Evolutionary conservation across 345 rosid genomes (phyloP).

Genomic region (thale cress (Arabidopsis thaliana)): DNA sequence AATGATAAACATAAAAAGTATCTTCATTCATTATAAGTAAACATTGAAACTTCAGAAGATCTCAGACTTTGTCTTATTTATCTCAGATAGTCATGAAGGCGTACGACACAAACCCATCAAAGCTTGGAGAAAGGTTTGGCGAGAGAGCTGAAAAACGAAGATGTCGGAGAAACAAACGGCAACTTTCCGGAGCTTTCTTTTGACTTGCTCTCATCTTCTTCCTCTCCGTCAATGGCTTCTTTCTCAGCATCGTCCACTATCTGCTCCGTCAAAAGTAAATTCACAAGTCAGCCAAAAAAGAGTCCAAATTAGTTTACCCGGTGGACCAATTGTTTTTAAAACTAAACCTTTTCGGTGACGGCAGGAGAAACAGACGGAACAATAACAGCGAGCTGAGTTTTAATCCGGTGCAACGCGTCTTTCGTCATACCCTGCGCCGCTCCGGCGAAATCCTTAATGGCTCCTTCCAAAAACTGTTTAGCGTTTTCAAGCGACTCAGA

Average conservation of each 20-base stretch:
- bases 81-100: background rate
- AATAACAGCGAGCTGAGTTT: constrained; percentile 48
- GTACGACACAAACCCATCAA: constrained; percentile 2
- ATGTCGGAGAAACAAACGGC: constrained; percentile 33
- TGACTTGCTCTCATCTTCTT: constrained; percentile 25
- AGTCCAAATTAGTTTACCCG: background rate
- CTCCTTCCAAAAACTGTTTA: constrained; percentile 51
- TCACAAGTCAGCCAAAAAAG: background rate
- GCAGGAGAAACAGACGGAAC: constrained; percentile 53
- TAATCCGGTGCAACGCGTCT: constrained; percentile 56
- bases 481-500: constrained; percentile 55
- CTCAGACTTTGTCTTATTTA: background rate
- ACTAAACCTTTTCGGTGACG: constrained; percentile 46
- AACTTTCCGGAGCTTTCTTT: constrained; percentile 22
- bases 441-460: constrained; percentile 50
- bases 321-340: background rate
- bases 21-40: constrained; percentile 15
- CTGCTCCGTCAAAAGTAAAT: constrained; percentile 26
- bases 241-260: constrained; percentile 62
- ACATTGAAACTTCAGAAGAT: background rate
- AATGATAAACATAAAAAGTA: background rate
- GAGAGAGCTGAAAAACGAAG: constrained; percentile 37
- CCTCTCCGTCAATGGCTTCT: constrained; percentile 49
- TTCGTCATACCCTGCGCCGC: constrained; percentile 59
- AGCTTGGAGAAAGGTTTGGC: constrained; percentile 43